phyloP scores from a whole-genome alignment of 495 filamentous ascomycete species.

The Xylaria intraflava region DNA sequence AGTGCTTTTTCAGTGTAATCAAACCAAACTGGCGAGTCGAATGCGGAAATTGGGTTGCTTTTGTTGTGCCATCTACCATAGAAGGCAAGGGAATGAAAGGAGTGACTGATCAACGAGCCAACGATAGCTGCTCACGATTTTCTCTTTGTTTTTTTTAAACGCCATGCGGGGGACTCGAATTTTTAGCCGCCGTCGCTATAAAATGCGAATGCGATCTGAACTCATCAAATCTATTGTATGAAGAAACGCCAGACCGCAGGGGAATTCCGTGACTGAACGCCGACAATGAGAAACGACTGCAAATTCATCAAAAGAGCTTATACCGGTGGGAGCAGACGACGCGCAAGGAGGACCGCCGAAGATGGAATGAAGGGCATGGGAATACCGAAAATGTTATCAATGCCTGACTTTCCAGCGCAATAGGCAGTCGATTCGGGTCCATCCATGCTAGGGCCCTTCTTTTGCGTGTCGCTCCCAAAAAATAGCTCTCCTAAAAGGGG shows the following conservation, averaged over 20 bases:
- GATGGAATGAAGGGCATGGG: neutral
- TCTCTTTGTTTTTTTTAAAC: constrained; percentile 24
- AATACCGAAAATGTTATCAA: neutral
- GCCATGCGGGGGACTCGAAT: constrained; percentile 18
- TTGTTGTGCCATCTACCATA: neutral
- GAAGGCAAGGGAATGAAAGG: constrained; percentile 1
- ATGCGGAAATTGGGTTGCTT: neutral
- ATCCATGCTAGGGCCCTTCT: neutral
- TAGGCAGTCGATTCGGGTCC: neutral
- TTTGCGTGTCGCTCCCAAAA: neutral
- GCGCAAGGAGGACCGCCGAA: neutral
- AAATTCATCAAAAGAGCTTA: constrained; percentile 9
- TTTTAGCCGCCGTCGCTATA: constrained; percentile 25
- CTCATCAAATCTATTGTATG: constrained; percentile 26
- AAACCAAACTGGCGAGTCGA: neutral
- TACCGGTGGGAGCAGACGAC: neutral
- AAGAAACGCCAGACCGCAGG: constrained; percentile 17
- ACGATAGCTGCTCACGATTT: constrained; percentile 18
- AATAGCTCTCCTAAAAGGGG: constrained; percentile 15
- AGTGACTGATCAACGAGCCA: constrained; percentile 8
- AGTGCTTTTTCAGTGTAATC: neutral
- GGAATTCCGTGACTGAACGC: constrained; percentile 22
- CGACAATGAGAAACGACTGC: constrained; percentile 15
- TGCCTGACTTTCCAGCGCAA: neutral
- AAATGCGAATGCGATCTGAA: constrained; percentile 23